phyloP scores from a whole-genome alignment of 768 basidiomycete species.

The Phaeotremella fagi region DNA sequence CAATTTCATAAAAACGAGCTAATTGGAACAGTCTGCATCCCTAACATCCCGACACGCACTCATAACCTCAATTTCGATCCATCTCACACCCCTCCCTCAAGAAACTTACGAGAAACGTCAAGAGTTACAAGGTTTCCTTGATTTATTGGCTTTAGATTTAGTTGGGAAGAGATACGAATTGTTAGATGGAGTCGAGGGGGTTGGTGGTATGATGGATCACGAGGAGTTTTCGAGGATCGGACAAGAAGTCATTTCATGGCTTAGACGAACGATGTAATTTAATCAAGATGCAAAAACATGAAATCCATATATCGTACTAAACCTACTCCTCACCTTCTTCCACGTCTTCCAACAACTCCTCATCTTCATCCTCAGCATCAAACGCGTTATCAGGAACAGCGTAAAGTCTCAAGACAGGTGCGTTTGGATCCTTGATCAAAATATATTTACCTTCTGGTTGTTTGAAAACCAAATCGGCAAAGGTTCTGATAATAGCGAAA shows the following conservation, averaged over 20 bases:
- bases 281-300: no score
- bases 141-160: slow-evolving; percentile 21
- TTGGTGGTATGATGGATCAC: background rate
- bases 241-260: slow-evolving; percentile 25
- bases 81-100: slow-evolving; percentile 9
- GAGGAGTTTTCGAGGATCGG: background rate
- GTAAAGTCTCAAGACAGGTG: slow-evolving; percentile 75
- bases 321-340: background rate
- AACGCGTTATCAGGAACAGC: slow-evolving; percentile 84
- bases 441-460: slow-evolving; percentile 98
- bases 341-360: background rate
- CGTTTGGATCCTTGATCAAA: slow-evolving; percentile 72
- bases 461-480: slow-evolving; percentile 90
- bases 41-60: slow-evolving; percentile 39
- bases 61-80: slow-evolving; percentile 27
- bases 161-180: slow-evolving; percentile 29
- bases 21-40: slow-evolving; percentile 17
- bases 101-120: slow-evolving; percentile 1
- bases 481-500: slow-evolving; percentile 96
- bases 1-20: slow-evolving; percentile 1
- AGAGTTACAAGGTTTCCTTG: slow-evolving; percentile 19
- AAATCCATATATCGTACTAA: no score
- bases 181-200: slow-evolving; percentile 22
- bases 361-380: slow-evolving; percentile 52
- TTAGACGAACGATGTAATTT: slow-evolving; percentile 28